A percentile compares a stretch with the other conserved stretches of the same genome.
phyloP scores from a whole-genome alignment of 2,329 filamentous ascomycete species.

The Clarireedia sp. region DNA sequence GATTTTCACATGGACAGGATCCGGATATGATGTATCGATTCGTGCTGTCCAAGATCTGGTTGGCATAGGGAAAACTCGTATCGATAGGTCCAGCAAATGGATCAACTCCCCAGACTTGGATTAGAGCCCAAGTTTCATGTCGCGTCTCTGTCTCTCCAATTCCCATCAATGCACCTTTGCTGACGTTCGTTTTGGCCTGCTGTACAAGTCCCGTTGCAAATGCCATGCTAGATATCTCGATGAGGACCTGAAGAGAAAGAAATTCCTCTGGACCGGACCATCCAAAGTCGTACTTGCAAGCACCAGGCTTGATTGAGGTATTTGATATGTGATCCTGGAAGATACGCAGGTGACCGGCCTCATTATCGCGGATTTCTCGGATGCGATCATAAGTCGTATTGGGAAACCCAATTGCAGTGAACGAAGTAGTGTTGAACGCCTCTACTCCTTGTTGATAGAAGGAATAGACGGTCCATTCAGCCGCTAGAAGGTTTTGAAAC shows the following conservation, averaged over 20 bases:
- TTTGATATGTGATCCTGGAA: constrained; percentile 37
- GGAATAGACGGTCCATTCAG: constrained; percentile 38
- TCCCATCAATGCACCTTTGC: constrained; percentile 32
- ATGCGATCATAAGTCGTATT: constrained; percentile 35
- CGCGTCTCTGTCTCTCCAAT: constrained; percentile 34
- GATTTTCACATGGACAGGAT: constrained; percentile 32
- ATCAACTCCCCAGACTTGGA: constrained; percentile 34
- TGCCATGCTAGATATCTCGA: constrained; percentile 34
- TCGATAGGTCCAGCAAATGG: constrained; percentile 36
- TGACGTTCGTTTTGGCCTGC: constrained; percentile 28
- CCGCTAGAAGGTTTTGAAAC: constrained; percentile 37
- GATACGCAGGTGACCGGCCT: constrained; percentile 37
- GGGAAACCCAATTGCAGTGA: constrained; percentile 31
- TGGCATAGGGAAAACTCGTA: constrained; percentile 36
- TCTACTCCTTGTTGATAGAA: constrained; percentile 39
- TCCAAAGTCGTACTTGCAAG: constrained; percentile 30
- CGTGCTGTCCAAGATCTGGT: constrained; percentile 34
- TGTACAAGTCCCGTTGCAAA: constrained; percentile 34
- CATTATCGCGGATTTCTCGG: constrained; percentile 37
- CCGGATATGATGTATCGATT: constrained; percentile 28
- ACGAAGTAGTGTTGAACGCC: constrained; percentile 31
- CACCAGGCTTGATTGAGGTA: constrained; percentile 35
- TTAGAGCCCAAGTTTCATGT: constrained; percentile 36
- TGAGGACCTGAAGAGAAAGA: constrained; percentile 29
- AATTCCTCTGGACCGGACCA: constrained; percentile 20